Percentiles rank a stretch among this genome's conserved stretches.
Evolutionary conservation across 371 early-diverging fungal species (phyloP).

Genomic region (Massospora cicadina): DNA sequence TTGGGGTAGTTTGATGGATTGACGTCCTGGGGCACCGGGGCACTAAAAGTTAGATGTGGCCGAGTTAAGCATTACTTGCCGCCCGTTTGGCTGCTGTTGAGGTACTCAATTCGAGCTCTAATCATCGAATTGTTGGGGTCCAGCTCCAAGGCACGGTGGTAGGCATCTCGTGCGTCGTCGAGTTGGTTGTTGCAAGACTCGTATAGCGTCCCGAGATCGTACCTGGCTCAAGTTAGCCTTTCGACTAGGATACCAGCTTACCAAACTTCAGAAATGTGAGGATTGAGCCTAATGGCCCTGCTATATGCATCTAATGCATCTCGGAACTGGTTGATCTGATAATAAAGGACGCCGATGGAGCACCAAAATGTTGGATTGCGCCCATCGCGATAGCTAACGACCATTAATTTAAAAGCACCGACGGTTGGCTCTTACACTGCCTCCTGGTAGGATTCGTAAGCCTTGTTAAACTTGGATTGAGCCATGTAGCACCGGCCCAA

Average conservation of each 20-base stretch:
- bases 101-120: constrained; percentile 48
- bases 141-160: constrained; percentile 77
- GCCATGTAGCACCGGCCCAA: constrained; percentile 94
- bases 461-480: constrained; percentile 83
- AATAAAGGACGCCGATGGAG: constrained; percentile 95
- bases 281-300: constrained; percentile 84
- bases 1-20: constrained; percentile 21
- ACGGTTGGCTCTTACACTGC: constrained; percentile 46
- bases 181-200: constrained; percentile 96
- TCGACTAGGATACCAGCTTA: constrained; percentile 14
- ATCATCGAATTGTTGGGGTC: constrained; percentile 72
- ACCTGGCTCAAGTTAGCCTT: constrained; percentile 11
- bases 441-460: constrained; percentile 95
- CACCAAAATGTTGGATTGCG: constrained; percentile 96
- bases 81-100: constrained; percentile 21
- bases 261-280: constrained; percentile 95
- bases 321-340: constrained; percentile 83
- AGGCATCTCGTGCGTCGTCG: constrained; percentile 92
- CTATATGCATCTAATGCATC: constrained; percentile 96
- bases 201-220: constrained; percentile 88
- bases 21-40: constrained; percentile 40
- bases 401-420: not conserved
- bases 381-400: constrained; percentile 57
- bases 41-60: constrained; percentile 16
- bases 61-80: constrained; percentile 2